Percentiles rank a stretch among this genome's conserved stretches.
These are phyloP conservation scores for Fusarium sp. DNA, from an alignment of 2,329 filamentous ascomycete genomes.

Conservation along the genomic window DNA sequence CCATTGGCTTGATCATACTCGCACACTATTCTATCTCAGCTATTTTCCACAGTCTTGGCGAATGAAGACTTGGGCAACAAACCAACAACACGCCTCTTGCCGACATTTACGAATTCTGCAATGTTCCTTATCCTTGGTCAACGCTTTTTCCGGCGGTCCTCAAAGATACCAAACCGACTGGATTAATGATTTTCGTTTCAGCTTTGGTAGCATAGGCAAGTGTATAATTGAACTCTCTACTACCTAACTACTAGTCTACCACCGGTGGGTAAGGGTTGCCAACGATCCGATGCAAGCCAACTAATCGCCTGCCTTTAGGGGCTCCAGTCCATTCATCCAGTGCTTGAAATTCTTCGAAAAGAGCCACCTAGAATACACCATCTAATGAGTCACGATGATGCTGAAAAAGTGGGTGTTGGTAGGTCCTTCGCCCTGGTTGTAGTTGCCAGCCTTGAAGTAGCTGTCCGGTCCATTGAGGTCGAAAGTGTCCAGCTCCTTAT, in stretches of 20 bases:
- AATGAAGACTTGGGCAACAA: background rate
- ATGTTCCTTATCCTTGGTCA: background rate
- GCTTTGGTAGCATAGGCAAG: background rate
- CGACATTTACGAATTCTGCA: background rate
- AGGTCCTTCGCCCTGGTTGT: conserved; percentile 49
- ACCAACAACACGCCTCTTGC: background rate
- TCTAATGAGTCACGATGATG: conserved; percentile 33
- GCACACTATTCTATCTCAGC: background rate
- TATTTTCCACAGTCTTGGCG: too few relatives aligned
- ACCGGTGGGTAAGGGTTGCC: background rate
- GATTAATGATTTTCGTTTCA: background rate
- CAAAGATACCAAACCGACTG: background rate
- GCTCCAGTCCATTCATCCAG: background rate
- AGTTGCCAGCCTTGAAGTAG: conserved; percentile 55
- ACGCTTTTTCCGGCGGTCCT: background rate
- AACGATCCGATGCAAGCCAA: background rate
- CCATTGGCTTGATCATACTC: background rate
- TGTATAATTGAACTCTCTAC: background rate
- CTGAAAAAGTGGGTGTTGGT: conserved; percentile 43
- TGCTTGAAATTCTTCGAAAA: background rate
- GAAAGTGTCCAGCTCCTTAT: conserved; percentile 44
- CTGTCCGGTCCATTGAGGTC: conserved; percentile 46
- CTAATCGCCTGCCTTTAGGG: background rate
- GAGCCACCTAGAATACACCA: background rate
- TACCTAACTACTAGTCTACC: background rate